These are phyloP conservation scores for Amanita subjunquillea DNA, from an alignment of 768 basidiomycete species.

Conservation along the genomic window DNA sequence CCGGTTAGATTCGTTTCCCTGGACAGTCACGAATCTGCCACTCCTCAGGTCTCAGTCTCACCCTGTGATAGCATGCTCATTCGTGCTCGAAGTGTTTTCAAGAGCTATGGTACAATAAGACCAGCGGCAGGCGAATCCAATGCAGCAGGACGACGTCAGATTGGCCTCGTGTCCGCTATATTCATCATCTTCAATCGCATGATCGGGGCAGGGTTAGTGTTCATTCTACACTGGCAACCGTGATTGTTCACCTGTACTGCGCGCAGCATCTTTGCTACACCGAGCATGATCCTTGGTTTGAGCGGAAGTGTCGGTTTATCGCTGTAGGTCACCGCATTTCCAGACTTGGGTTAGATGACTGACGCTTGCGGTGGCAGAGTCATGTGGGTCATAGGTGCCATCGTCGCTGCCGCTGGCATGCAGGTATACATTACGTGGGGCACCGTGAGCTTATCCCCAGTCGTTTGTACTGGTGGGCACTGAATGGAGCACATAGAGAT, in stretches of 20 bases:
- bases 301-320: background rate
- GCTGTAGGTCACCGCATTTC: too few relatives aligned
- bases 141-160: conserved; percentile 7
- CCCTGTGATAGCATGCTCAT: too few relatives aligned
- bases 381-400: conserved; percentile 64
- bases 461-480: background rate
- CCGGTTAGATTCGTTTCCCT: too few relatives aligned
- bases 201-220: conserved; percentile 25
- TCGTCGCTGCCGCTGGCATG: conserved; percentile 56
- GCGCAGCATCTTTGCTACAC: background rate
- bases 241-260: background rate
- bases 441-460: conserved; percentile 32
- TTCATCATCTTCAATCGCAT: conserved; percentile 29
- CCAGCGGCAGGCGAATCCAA: background rate
- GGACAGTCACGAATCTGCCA: too few relatives aligned
- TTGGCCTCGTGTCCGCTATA: conserved; percentile 20
- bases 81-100: background rate
- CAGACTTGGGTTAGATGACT: too few relatives aligned
- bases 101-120: background rate
- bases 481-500: conserved; percentile 21
- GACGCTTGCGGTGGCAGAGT: conserved; percentile 8
- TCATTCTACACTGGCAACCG: background rate
- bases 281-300: background rate
- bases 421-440: conserved; percentile 69
- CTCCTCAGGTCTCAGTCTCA: too few relatives aligned